Base-by-base conservation (phyloP, 225 moss, liverwort and hornwort genomes). In the Polytrichum commune region DNA sequence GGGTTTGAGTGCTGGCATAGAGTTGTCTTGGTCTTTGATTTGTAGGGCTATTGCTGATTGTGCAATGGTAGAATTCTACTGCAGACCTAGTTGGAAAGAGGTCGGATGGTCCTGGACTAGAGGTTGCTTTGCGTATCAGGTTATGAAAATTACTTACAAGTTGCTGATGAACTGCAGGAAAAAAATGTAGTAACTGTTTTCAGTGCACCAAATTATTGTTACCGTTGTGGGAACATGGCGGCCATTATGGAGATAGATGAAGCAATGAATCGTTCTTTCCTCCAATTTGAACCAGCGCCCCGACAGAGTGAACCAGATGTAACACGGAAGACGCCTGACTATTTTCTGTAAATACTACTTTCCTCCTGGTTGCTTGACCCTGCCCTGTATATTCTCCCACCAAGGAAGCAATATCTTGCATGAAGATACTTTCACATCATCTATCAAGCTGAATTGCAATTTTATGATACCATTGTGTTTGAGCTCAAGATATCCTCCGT, bases 231-330 rank as follows among this genome's bases (percentile, higher is more conserved):
- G 63, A 96, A 96, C 75, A 96, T 96, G 96, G 96, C 96, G 30
- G 96, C 96, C 46, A 93, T 96, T 46, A 96, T 96, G 96, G 96
- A 96, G 82, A 96, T 96, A 67, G 96, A 96, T 72, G 96, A 96
- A 79, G 85, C 85, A 67, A 96, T 96, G 96, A 86, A 86, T 66
- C 93, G 96, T 65, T 90, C 96, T 54, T 96, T 96, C 83, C 89
- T 96, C 65, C 96, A 96, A 84, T 96, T 96, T 76, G 96, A 96
- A 69, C 96, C 96, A 76, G 96, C 96, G 32, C 96, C 96, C 30
- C 85, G 96, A 75, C 96, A 96, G 89, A 96, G 96, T 80, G 96
- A 96, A 83, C 96, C 96, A 76, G 96, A 96, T 79, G 96, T 96
- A 83, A 93, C 93, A 63, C 92, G 96, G 83, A 96, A 93, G 86